These are phyloP conservation scores for Penicillium dipodomyicola DNA, from an alignment of 495 filamentous ascomycete genomes.

Conservation along the genomic window DNA sequence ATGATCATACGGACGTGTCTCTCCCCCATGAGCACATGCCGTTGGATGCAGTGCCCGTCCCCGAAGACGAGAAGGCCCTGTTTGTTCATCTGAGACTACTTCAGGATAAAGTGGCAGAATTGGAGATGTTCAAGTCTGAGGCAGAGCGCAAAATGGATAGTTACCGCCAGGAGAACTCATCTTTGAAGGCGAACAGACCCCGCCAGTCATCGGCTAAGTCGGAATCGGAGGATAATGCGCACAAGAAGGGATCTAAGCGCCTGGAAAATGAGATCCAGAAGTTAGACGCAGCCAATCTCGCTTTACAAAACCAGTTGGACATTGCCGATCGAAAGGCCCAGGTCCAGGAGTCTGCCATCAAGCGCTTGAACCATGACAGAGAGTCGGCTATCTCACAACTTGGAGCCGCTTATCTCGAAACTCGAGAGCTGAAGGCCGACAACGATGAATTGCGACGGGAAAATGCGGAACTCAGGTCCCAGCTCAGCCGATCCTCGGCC, in stretches of 20 bases:
- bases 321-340: constrained; percentile 56
- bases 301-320: constrained; percentile 57
- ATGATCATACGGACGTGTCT: constrained; percentile 39
- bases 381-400: constrained; percentile 64
- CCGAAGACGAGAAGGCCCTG: constrained; percentile 66
- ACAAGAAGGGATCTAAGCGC: constrained; percentile 37
- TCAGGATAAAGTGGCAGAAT: constrained; percentile 60
- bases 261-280: constrained; percentile 51
- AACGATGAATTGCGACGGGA: constrained; percentile 50
- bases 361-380: constrained; percentile 60
- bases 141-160: constrained; percentile 54
- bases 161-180: constrained; percentile 55
- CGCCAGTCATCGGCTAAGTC: constrained; percentile 46
- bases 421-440: constrained; percentile 61
- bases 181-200: constrained; percentile 48
- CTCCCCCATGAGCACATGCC: constrained; percentile 43
- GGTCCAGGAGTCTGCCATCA: constrained; percentile 57
- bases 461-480: constrained; percentile 47
- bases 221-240: constrained; percentile 39
- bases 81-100: constrained; percentile 65
- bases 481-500: constrained; percentile 29
- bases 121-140: constrained; percentile 61
- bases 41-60: constrained; percentile 64
- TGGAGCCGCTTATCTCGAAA: constrained; percentile 59
- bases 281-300: constrained; percentile 57